These are phyloP conservation scores for Fusarium sp. DNA, from an alignment of 2,329 filamentous ascomycete species.

Conservation along the genomic window DNA sequence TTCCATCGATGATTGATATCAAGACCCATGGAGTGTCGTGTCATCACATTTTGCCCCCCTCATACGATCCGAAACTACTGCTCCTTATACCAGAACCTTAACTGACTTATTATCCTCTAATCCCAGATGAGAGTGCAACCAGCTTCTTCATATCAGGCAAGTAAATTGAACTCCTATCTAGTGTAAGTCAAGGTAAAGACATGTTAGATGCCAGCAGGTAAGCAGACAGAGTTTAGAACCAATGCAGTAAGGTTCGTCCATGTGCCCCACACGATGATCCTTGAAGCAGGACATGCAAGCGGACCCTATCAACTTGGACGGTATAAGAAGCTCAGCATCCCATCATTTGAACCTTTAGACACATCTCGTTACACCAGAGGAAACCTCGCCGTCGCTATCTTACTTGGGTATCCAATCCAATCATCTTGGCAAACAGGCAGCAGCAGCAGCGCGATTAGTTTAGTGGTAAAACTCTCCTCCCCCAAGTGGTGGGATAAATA, in stretches of 20 bases:
- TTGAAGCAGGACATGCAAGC: slow-evolving; percentile 5
- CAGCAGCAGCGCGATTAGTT: slow-evolving; percentile 50
- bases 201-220: neutral
- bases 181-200: neutral
- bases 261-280: slow-evolving; percentile 11
- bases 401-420: slow-evolving; percentile 1
- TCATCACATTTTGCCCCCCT: neutral
- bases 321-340: slow-evolving; percentile 25
- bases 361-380: neutral
- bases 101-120: neutral
- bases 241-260: slow-evolving; percentile 8
- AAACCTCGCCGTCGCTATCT: neutral
- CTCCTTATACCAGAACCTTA: too few relatives aligned
- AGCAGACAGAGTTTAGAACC: neutral
- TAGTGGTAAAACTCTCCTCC: slow-evolving; percentile 56
- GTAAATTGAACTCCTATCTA: neutral
- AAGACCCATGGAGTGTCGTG: neutral
- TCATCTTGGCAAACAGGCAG: slow-evolving; percentile 13
- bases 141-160: neutral
- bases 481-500: slow-evolving; percentile 45
- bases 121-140: neutral
- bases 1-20: neutral
- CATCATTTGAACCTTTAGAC: neutral
- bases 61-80: too few relatives aligned
- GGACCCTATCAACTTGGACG: neutral